A percentile compares a stretch with the other conserved stretches of the same genome.
These are phyloP conservation scores for Pichia sp. DNA, from an alignment of 1,139 yeast species.

Conservation along the genomic window DNA sequence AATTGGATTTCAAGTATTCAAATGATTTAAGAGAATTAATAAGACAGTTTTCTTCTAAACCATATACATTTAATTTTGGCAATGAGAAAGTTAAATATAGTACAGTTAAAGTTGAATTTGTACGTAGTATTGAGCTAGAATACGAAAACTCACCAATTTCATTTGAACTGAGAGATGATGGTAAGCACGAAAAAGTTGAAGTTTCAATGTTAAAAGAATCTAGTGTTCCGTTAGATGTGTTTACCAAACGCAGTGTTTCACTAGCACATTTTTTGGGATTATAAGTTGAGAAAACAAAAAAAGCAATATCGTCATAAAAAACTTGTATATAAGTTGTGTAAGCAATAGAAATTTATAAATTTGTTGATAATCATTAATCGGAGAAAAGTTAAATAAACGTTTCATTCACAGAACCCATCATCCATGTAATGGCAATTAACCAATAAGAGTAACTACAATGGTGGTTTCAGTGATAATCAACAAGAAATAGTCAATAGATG, in stretches of 20 bases:
- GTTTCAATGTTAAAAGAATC: constrained; percentile 22
- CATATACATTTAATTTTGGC: constrained; percentile 9
- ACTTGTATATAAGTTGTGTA: background rate
- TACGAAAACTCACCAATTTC: constrained; percentile 26
- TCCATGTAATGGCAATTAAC: no score
- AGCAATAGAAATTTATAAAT: background rate
- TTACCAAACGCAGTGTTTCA: constrained; percentile 2
- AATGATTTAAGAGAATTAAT: constrained; percentile 9
- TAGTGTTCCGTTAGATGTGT: constrained; percentile 1
- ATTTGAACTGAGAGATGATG: constrained; percentile 23
- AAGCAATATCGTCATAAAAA: background rate
- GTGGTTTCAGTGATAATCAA: no score
- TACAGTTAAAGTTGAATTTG: constrained; percentile 19
- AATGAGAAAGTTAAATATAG: constrained; percentile 7
- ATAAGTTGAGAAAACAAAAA: background rate
- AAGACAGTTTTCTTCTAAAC: constrained; percentile 10
- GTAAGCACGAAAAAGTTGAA: constrained; percentile 21
- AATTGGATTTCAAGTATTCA: constrained; percentile 8
- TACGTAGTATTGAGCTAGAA: constrained; percentile 38
- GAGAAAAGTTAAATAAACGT: no score
- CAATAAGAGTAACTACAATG: no score
- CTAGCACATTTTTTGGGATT: constrained; percentile 1
- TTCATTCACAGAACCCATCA: no score
- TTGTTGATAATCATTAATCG: no score
- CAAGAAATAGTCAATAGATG: no score